Evolutionary conservation across 306 rosid species (phyloP), one percentile per base, ranked within the genome.

Genomic region (Prinsepia uniflora): DNA sequence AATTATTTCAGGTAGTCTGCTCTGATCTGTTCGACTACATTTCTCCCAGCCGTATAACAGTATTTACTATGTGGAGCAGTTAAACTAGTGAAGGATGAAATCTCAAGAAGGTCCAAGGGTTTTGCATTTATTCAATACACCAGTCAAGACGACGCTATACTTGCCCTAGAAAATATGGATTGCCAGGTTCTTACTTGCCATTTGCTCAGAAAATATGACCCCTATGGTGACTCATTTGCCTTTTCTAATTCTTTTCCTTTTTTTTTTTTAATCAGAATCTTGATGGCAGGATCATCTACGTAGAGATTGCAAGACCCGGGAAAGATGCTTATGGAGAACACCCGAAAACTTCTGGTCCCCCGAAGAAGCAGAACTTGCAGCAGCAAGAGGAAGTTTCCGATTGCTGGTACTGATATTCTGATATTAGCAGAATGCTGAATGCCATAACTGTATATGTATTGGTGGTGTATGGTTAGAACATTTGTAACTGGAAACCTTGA

Each of bases 121-220:
- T 79, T 60, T 72, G 98, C 98, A n/a, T 94, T 87, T 73, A 86
- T 94, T 80, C 98, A 90, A 42, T 94, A 84, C 65, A 87, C 88
- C 30, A 67, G 79, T 78, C 96, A 84, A 77, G 92, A 87, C 49
- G 95, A 83, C 30, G 97, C 97, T 19, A 72, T 94, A 89, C 89
- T 80, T 62, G 98, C 98, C 19, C 70, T 90, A 40, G 98, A 94
- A 79, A 89, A 72, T 52, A 94, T 90, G 98, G 98, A 94, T 82
- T 65, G 76, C 82, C 86, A 88, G 98, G 98, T 94, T 80, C 30
- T 15, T 43, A 72, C 67, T 58, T 45, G 63, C 19, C 65, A 68
- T 14, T 56, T 22, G 40, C 44, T 46, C 24, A 63, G 47, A 10
- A 80, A 47, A 62, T 67, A 57, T 44, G 5, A 57, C 15, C 36